Evolutionary conservation across 148 eudicot genomes (phyloP).

Genomic region (Fagopyrum esculentum): DNA sequence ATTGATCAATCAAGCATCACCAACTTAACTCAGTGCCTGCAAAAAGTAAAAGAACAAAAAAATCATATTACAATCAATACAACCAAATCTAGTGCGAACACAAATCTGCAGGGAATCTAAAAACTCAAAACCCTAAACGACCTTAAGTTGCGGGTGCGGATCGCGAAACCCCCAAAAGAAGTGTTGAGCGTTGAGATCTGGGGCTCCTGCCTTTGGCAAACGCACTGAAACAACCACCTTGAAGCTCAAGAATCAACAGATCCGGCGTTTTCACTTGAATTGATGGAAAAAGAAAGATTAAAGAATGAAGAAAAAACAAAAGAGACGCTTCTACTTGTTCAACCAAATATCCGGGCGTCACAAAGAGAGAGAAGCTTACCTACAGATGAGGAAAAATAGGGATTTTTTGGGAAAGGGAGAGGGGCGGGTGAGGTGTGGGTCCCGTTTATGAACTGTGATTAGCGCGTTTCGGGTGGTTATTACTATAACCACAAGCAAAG

Average conservation of each 20-base stretch:
- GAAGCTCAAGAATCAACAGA: neutral
- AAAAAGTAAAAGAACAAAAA: neutral
- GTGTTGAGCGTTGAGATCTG: conserved; percentile 9
- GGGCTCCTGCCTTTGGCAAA: conserved; percentile 1
- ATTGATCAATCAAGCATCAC: conserved; percentile 6
- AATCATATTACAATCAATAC: neutral
- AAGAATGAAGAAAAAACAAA: neutral
- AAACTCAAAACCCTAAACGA: neutral
- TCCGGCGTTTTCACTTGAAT: conserved; percentile 6
- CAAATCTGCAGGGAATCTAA: neutral
- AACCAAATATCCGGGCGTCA: neutral
- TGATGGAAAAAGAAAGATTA: neutral
- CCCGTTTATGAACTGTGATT: conserved; percentile 1
- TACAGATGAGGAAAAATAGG: neutral
- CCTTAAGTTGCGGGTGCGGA: neutral
- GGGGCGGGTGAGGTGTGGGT: neutral
- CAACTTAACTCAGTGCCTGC: conserved; percentile 2
- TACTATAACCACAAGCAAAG: neutral
- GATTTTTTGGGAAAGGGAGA: neutral
- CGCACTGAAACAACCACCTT: neutral
- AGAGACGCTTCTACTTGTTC: conserved; percentile 2
- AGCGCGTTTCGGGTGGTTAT: neutral
- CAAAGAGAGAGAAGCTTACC: neutral
- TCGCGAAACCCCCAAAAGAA: conserved; percentile 6
- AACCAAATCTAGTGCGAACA: neutral